Base-by-base conservation (phyloP, 257 asterid genomes). In the Fraxinus anomala region DNA sequence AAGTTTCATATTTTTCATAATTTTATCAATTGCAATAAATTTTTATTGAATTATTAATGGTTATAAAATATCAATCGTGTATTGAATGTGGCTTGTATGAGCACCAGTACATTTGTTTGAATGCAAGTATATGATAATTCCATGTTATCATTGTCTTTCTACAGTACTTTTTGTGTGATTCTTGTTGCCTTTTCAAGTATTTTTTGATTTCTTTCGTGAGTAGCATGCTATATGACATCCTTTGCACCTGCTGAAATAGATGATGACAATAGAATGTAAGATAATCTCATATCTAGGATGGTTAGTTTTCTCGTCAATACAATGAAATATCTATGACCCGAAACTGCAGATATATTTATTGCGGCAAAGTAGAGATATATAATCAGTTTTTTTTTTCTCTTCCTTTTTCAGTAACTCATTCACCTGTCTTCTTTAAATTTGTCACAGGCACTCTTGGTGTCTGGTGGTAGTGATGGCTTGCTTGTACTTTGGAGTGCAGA, bases 401-500 rank as follows among this genome's bases (percentile, higher is more conserved):
- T 59, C 68, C 10, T 72, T 56, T 19, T 26, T 73, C 68, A 11
- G 19, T 70, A 61, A 61, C 51, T 77, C 37, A 77, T 59, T 74
- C 47, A 33, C 63, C 68, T 77, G 65, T 73, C 28, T 72, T 86
- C n/a, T 61, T 72, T 70, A 73, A 77, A 42, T 78, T 65, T 88
- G 67, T 75, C 75, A 80, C 83, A 96, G 99, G 96, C 96, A 76
- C 96, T 93, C 83, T 78, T 96, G 91, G 98, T 93, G 82, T 96
- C 99, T 80, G 99, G 99, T 73, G 99, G 98, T 74, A 92, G 89
- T 70, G 99, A 96, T 83, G 98, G 99, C 80, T 86, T 96, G 86
- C 97, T 96, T 73, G 91, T 96, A 72, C 91, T 96, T 49, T 96
- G 99, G 99, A 96, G 94, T 86, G 97, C 99, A 3, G 99, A 93